phyloP scores from a whole-genome alignment of 768 basidiomycete genomes.

The Lanmaoa rubissima region DNA sequence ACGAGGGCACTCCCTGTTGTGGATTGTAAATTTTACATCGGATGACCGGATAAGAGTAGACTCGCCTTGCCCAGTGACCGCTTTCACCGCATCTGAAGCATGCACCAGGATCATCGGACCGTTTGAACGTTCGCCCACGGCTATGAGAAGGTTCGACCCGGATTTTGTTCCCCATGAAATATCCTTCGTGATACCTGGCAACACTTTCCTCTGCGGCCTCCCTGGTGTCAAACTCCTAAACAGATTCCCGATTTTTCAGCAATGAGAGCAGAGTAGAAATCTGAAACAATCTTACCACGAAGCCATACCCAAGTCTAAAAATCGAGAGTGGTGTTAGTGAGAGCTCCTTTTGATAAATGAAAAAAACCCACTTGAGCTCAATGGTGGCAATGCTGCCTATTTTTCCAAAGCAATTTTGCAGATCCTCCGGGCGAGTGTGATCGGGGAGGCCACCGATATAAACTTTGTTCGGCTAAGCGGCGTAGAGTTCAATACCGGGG shows the following conservation, averaged over 20 bases:
- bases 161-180: conserved; percentile 91
- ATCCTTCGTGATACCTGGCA: conserved; percentile 84
- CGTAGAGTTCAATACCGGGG: conserved; percentile 65
- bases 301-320: conserved; percentile 80
- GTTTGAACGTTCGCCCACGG: conserved; percentile 77
- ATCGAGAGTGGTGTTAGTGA: conserved; percentile 6
- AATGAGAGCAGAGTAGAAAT: neutral
- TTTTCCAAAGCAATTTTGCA: conserved; percentile 84
- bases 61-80: conserved; percentile 89
- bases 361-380: conserved; percentile 73
- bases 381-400: conserved; percentile 73
- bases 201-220: conserved; percentile 87
- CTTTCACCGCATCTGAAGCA: conserved; percentile 85
- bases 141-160: conserved; percentile 85
- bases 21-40: conserved; percentile 2
- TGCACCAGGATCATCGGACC: conserved; percentile 80
- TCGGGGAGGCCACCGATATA: conserved; percentile 90
- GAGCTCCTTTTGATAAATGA: conserved; percentile 11
- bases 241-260: neutral
- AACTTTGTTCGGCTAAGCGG: conserved; percentile 88
- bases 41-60: neutral
- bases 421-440: conserved; percentile 80
- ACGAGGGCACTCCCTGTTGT: conserved; percentile 69
- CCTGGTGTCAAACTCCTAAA: conserved; percentile 77
- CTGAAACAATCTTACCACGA: conserved; percentile 61